Evolutionary conservation across 1,284 basidiomycete genomes (phyloP), one percentile per base, ranked within the genome.

Genomic region (Somion occarium): DNA sequence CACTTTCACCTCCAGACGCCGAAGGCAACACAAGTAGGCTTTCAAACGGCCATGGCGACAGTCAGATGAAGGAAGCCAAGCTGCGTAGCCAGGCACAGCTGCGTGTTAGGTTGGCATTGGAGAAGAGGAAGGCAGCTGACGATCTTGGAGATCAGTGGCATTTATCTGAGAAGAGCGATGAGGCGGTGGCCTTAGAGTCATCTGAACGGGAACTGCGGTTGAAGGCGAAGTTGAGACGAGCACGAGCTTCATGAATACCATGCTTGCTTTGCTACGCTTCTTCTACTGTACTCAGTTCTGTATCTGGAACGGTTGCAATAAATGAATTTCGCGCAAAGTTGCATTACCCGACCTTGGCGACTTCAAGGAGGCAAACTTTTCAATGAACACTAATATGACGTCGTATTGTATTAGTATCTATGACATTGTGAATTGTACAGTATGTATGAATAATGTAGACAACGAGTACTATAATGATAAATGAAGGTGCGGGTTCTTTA

Each of bases 31-130:
- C 30, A 34, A 34, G 30, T 34, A 34, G 15, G 7, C 15, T 15
- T 34, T 34, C 30, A 34, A 34, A 15, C 15, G 15, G 25, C 23
- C 46, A 38, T 22, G 24, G 18, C 23, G 46, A 48, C 12, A 5
- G 24, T 27, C 30, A 38, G 37, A 38, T 38, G 46, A 26, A 34
- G 53, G 80, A 80, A 62, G 71, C 64, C 55, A 68, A 55, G 65
- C 82, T 58, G 23, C 74, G 77, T 53, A 65, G 64, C 44, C 75
- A 77, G 58, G 75, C 76, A 46, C 75, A 71, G 53, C 60, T 82
- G 58, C 73, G 71, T 19, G 70, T 72, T 34, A 73, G 76, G 48
- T 70, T 83, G 27, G 75, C 73, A 15, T 73, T 73, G 42, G 77
- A 74, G 55, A 79, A 73, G 62, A 68, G 68, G 50, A 56, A 55